A percentile compares a stretch with the other conserved stretches of the same genome.
phyloP scores from a whole-genome alignment of 306 rosid species.

The Quercus engelmannii region DNA sequence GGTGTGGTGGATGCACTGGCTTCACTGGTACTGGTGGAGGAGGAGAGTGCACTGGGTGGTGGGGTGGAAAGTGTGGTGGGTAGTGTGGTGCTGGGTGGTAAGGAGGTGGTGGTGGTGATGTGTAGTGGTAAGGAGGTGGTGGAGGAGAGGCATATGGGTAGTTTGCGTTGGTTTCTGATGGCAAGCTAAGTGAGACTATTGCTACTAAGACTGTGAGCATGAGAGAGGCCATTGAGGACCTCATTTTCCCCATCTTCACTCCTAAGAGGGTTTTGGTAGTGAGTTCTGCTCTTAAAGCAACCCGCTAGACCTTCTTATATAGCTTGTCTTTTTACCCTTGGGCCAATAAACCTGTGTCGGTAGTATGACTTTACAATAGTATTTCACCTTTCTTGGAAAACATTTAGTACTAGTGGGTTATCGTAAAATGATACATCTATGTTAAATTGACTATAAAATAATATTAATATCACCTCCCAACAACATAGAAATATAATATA shows the following conservation, averaged over 20 bases:
- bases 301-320: constrained; percentile 37
- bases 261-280: constrained; percentile 21
- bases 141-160: constrained; percentile 45
- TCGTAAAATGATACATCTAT: not conserved
- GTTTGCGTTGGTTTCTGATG: constrained; percentile 31
- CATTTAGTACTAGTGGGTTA: not conserved
- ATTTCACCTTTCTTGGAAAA: not conserved
- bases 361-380: not conserved
- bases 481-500: not conserved
- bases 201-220: constrained; percentile 41
- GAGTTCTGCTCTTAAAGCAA: not conserved
- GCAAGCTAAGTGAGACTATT: constrained; percentile 39
- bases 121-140: constrained; percentile 11
- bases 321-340: constrained; percentile 40
- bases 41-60: not conserved
- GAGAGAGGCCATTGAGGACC: constrained; percentile 46
- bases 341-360: constrained; percentile 13
- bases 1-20: not conserved
- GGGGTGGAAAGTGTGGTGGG: not conserved
- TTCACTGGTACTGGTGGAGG: not conserved
- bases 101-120: constrained; percentile 12
- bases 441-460: not conserved
- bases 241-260: constrained; percentile 42
- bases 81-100: constrained; percentile 15
- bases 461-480: not conserved